phyloP scores from a whole-genome alignment of 2,329 filamentous ascomycete genomes.

The Metarhizium sp. region DNA sequence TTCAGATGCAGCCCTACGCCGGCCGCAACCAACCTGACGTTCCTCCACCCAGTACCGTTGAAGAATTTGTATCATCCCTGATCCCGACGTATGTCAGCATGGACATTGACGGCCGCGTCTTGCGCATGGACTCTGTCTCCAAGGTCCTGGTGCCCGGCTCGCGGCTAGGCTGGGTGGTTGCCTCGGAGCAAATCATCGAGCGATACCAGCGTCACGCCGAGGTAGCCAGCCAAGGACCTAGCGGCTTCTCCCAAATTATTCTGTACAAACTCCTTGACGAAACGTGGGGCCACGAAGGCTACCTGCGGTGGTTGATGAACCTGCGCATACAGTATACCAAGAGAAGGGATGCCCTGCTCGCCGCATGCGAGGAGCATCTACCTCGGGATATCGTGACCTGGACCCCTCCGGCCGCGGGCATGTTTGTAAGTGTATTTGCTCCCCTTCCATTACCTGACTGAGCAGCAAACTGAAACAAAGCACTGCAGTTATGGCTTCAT shows the following conservation, averaged over 20 bases:
- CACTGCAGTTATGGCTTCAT: slow-evolving; percentile 57
- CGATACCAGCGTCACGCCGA: slow-evolving; percentile 77
- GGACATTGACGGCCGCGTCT: slow-evolving; percentile 77
- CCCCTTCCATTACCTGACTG: neutral
- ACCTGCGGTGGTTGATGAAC: slow-evolving; percentile 80
- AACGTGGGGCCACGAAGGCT: slow-evolving; percentile 86
- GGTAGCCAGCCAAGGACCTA: slow-evolving; percentile 74
- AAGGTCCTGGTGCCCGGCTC: slow-evolving; percentile 82
- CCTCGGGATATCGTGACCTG: slow-evolving; percentile 69
- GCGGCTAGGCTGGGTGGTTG: slow-evolving; percentile 82
- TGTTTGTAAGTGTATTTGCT: slow-evolving; percentile 63
- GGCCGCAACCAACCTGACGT: slow-evolving; percentile 39
- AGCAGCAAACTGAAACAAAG: neutral
- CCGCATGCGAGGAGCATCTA: slow-evolving; percentile 70
- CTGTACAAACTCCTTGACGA: slow-evolving; percentile 88
- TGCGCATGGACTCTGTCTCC: slow-evolving; percentile 88
- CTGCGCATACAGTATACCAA: slow-evolving; percentile 73
- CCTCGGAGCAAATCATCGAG: slow-evolving; percentile 74
- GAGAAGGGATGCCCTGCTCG: slow-evolving; percentile 66
- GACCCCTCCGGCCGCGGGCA: slow-evolving; percentile 73
- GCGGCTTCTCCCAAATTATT: slow-evolving; percentile 73
- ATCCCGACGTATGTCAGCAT: slow-evolving; percentile 66
- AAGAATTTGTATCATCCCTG: slow-evolving; percentile 58
- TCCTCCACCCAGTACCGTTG: slow-evolving; percentile 49
- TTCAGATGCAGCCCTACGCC: slow-evolving; percentile 75